A percentile compares a stretch with the other conserved stretches of the same genome.
phyloP scores from a whole-genome alignment of 225 moss, liverwort and hornwort species.

The Ulota crispa region DNA sequence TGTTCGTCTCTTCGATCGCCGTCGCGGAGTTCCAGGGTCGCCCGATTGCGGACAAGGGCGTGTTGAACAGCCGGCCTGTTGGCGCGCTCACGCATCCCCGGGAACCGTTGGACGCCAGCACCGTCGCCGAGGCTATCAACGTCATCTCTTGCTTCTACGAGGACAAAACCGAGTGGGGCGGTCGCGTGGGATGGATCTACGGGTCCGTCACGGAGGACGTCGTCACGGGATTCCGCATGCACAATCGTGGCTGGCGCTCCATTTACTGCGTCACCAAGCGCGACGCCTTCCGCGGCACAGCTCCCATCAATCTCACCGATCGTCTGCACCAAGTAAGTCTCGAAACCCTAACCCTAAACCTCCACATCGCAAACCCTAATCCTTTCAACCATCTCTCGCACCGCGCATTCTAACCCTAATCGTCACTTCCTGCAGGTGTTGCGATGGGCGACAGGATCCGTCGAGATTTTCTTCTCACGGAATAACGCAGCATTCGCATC shows the following conservation, averaged over 20 bases:
- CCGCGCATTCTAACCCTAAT: too few relatives aligned
- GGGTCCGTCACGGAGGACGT: conserved; percentile 85
- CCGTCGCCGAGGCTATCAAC: conserved; percentile 75
- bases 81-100: conserved; percentile 59
- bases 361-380: too few relatives aligned
- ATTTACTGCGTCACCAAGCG: conserved; percentile 76
- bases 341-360: too few relatives aligned
- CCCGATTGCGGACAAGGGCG: conserved; percentile 64
- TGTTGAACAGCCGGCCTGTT: conserved; percentile 56
- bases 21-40: conserved; percentile 72
- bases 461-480: conserved; percentile 78
- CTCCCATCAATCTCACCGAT: conserved; percentile 83
- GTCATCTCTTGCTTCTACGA: conserved; percentile 82
- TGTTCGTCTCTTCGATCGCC: conserved; percentile 63
- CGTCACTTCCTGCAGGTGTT: conserved; percentile 43
- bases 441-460: conserved; percentile 78
- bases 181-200: conserved; percentile 79
- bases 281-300: conserved; percentile 79
- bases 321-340: conserved; percentile 65
- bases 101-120: conserved; percentile 70
- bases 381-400: too few relatives aligned
- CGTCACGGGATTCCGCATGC: conserved; percentile 79
- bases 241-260: conserved; percentile 82
- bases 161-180: conserved; percentile 82
- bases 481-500: conserved; percentile 71